Conservation (phyloP, 164 flowering plant species). For the Magnolia officinalis region DNA sequence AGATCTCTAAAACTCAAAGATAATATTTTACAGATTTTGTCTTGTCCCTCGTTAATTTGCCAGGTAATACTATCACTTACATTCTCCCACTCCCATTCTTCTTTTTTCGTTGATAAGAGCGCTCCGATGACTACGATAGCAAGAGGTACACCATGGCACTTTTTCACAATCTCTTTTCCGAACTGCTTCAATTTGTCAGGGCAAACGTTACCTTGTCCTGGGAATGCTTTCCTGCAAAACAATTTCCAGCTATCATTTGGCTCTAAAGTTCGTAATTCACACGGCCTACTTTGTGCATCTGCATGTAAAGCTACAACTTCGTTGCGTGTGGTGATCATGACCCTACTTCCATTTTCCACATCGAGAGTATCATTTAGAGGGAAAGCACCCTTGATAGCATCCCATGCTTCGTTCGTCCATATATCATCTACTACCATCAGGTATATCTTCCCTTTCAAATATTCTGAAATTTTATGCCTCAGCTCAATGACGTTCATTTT, state of each 20-base stretch:
- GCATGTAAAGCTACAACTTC: slow-evolving; percentile 24
- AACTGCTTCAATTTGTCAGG: no score
- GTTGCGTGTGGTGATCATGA: slow-evolving; percentile 42
- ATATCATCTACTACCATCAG: slow-evolving; percentile 52
- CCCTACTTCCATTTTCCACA: slow-evolving; percentile 28
- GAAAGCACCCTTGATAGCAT: slow-evolving; percentile 26
- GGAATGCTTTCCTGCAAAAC: not conserved
- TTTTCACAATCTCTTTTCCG: not conserved
- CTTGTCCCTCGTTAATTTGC: no score
- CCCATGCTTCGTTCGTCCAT: slow-evolving; percentile 45
- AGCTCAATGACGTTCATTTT: slow-evolving; percentile 24
- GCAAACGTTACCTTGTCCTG: not conserved
- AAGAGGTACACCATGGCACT: not conserved
- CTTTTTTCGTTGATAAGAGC: not conserved
- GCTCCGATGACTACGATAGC: not conserved
- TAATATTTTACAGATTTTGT: no score
- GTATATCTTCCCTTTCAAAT: slow-evolving; percentile 37
- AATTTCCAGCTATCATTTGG: no score
- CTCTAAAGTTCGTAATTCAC: no score
- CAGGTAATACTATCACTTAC: no score
- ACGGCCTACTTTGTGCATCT: not conserved
- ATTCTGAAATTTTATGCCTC: slow-evolving; percentile 32
- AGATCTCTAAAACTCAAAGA: no score
- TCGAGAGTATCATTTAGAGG: no score
- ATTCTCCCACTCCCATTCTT: not conserved